These are phyloP conservation scores for Acanthamoeba sp. DNA, from an alignment of 208 protist genomes.

Conservation along the genomic window DNA sequence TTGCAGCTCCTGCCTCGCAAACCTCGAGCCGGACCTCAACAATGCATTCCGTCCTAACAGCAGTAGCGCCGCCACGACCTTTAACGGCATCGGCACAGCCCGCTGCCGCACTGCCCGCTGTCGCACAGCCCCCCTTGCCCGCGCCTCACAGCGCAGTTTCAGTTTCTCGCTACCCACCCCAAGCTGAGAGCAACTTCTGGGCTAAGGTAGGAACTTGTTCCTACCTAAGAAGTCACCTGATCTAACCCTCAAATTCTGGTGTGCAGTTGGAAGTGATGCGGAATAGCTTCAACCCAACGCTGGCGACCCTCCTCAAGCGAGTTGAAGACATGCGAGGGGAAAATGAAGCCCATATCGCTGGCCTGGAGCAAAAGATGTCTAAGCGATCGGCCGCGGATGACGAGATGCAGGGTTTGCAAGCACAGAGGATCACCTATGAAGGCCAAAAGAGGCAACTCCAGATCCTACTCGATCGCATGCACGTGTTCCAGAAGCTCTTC, in stretches of 20 bases:
- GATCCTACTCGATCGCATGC: not conserved
- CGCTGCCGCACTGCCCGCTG: no score
- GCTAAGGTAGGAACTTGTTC: not conserved
- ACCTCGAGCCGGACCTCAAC: no score
- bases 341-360: not conserved
- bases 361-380: not conserved
- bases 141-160: no score
- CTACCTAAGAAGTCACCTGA: not conserved
- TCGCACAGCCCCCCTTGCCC: no score
- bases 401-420: not conserved
- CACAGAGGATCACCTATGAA: not conserved
- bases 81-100: no score
- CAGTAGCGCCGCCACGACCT: no score
- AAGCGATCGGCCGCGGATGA: no score
- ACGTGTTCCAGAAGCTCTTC: constrained; percentile 19
- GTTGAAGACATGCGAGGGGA: not conserved
- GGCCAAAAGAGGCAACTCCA: not conserved
- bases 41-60: no score
- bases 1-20: no score
- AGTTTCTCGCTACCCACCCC: not conserved
- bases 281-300: not conserved
- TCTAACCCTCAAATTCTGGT: not conserved
- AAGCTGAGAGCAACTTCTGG: not conserved
- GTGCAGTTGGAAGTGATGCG: not conserved
- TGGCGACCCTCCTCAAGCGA: not conserved